phyloP scores from a whole-genome alignment of 23 red algal species.

The Gracilaria vermiculophylla region DNA sequence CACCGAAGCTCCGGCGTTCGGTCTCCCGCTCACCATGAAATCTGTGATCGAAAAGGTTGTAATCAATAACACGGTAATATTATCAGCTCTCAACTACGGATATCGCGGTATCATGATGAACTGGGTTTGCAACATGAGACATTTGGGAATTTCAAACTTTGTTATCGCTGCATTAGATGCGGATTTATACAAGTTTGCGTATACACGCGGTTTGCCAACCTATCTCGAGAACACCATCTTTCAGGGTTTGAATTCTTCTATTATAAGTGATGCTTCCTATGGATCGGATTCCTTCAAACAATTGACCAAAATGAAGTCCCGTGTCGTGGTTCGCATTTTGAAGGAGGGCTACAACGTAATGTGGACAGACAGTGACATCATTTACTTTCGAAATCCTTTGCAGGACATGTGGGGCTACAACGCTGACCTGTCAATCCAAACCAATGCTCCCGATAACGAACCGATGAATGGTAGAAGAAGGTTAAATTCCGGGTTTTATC shows the following conservation, averaged over 20 bases:
- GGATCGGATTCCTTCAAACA: slow-evolving; percentile 93
- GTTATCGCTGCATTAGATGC: slow-evolving; percentile 94
- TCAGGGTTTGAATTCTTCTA: slow-evolving; percentile 66
- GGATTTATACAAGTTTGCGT: slow-evolving; percentile 94
- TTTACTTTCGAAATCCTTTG: slow-evolving; percentile 90
- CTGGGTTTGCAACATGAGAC: slow-evolving; percentile 96
- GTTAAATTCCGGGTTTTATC: slow-evolving; percentile 94
- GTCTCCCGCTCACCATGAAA: slow-evolving; percentile 84
- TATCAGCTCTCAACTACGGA: slow-evolving; percentile 96
- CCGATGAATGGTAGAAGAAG: slow-evolving; percentile 89
- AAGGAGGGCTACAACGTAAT: slow-evolving; percentile 92
- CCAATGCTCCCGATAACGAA: slow-evolving; percentile 92
- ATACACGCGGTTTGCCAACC: slow-evolving; percentile 78
- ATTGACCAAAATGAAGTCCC: slow-evolving; percentile 94
- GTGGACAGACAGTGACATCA: slow-evolving; percentile 99
- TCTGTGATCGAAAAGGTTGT: slow-evolving; percentile 75
- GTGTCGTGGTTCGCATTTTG: slow-evolving; percentile 89
- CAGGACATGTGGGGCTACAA: slow-evolving; percentile 70
- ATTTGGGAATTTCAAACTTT: slow-evolving; percentile 83
- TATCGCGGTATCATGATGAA: slow-evolving; percentile 98
- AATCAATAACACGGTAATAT: slow-evolving; percentile 84
- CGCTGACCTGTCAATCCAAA: slow-evolving; percentile 87
- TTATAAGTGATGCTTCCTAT: slow-evolving; percentile 79
- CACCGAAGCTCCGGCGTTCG: slow-evolving; percentile 79
- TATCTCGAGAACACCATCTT: slow-evolving; percentile 89